Evolutionary conservation across 306 rosid genomes (phyloP).

Genomic region (Glycine latifolia): DNA sequence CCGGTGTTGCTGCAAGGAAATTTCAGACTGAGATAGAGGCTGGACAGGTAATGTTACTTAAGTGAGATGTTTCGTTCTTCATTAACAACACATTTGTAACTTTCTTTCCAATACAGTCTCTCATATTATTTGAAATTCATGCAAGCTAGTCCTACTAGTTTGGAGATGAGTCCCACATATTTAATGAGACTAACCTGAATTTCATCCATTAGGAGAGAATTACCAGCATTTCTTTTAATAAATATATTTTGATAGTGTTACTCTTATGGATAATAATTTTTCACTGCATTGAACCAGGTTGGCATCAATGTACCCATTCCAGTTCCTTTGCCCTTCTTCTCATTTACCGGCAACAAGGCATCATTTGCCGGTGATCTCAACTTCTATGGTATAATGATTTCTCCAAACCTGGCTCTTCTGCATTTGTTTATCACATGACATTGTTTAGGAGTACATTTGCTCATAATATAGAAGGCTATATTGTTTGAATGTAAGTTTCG

Average conservation of each 20-base stretch:
- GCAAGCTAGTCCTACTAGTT: background rate
- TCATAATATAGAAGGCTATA: background rate
- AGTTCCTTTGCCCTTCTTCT: constrained; percentile 93
- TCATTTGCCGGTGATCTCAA: constrained; percentile 93
- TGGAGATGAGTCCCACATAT: background rate
- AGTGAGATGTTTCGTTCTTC: background rate
- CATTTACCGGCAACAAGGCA: constrained; percentile 89
- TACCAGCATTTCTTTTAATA: background rate
- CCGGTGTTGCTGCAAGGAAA: constrained; percentile 93
- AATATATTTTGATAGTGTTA: background rate
- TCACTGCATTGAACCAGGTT: constrained; percentile 60
- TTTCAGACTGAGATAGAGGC: constrained; percentile 92
- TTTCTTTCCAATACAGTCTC: background rate
- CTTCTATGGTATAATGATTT: constrained; percentile 69
- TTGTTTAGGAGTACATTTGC: background rate
- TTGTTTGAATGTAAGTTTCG: too few relatives aligned
- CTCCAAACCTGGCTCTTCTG: background rate
- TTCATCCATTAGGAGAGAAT: background rate
- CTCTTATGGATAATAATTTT: constrained; percentile 25
- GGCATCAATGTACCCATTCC: constrained; percentile 97
- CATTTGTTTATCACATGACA: background rate
- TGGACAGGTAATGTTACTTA: constrained; percentile 74
- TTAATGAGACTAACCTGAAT: background rate
- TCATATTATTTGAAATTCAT: background rate
- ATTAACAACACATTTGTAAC: background rate